Percentiles rank a stretch among this genome's conserved stretches.
These are phyloP conservation scores for Curvularia spicifera DNA, from an alignment of 2,329 filamentous ascomycete genomes.

Conservation along the genomic window DNA sequence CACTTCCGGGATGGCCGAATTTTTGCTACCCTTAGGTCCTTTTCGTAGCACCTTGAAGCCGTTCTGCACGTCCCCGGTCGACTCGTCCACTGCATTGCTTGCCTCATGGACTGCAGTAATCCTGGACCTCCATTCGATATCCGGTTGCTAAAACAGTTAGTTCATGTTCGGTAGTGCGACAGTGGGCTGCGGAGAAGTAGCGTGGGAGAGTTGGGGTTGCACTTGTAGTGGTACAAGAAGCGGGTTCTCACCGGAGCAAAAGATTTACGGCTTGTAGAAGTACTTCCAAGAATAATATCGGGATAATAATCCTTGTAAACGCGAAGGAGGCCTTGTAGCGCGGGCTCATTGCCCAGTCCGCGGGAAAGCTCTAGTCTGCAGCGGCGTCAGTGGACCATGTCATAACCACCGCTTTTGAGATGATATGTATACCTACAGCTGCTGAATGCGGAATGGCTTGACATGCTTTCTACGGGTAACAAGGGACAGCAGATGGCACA, in stretches of 20 bases:
- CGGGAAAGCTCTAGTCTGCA: constrained; percentile 57
- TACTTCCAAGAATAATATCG: constrained; percentile 80
- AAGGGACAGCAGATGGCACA: constrained; percentile 80
- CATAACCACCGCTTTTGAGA: background rate
- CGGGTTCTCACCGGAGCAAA: constrained; percentile 49
- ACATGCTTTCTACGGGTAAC: constrained; percentile 84
- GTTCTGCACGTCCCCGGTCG: constrained; percentile 52
- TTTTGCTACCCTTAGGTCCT: constrained; percentile 57
- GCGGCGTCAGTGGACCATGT: constrained; percentile 29
- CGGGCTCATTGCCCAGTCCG: constrained; percentile 68
- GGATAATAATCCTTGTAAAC: constrained; percentile 93
- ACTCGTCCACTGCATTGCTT: constrained; percentile 52
- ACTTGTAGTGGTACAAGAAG: constrained; percentile 23
- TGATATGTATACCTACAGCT: constrained; percentile 54
- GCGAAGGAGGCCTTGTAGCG: constrained; percentile 74
- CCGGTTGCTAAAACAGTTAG: constrained; percentile 63
- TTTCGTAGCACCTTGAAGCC: constrained; percentile 69
- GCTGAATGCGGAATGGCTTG: constrained; percentile 80
- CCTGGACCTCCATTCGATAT: constrained; percentile 73
- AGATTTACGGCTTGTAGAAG: constrained; percentile 54
- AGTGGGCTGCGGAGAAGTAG: constrained; percentile 19
- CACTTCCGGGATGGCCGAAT: constrained; percentile 66
- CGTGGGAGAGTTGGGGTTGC: constrained; percentile 13
- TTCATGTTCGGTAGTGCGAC: constrained; percentile 24
- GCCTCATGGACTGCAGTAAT: constrained; percentile 71